Evolutionary conservation across 139 green algal genomes (phyloP), one percentile per base, ranked within the genome.

Genomic region (Klebsormidium nitens): DNA sequence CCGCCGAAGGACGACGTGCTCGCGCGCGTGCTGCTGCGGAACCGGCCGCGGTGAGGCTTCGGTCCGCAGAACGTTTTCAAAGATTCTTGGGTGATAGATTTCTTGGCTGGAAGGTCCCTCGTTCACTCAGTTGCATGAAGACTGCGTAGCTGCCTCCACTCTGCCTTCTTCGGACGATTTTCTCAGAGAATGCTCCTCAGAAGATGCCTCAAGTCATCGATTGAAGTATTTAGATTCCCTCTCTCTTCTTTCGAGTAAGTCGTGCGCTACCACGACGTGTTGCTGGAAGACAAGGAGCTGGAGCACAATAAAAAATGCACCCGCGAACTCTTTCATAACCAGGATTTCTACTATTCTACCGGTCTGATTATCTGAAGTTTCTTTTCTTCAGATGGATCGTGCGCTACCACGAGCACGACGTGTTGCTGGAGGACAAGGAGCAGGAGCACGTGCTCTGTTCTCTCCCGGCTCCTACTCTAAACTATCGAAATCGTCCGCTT

Each of bases 381-480:
- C 23, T 28, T 59, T 32, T 31, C 42, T 14, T 8, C 42, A 14
- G 8, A 49, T 49, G 42, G 8, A 8, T 49, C 29, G 68, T 64
- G 5, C 40, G 59, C 8, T 64, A 71, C 31, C 68, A 75, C 28
- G 68, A 75, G 59, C 68, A 75, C 68, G 68, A 67, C 6, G 57
- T 29, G 26, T 23, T 75, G 52, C 68, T 75, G 2, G 8, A 59
- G 26, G 68, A 75, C 14, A 14, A 72, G 58, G 68, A 75, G 46
- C 23, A 55, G 59, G 42, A n/a, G 42, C 14, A 49, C 14, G 42
- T 49, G 42, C 42, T 8, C 42, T 8, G 8, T 14, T 49, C 8
- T 14, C 42, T 49, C 60, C 28, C 17, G 29, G 6, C 60, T n/a
- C n/a, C n/a, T n/a, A n/a, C n/a, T n/a, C n/a, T n/a, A n/a, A n/a